phyloP scores from a whole-genome alignment of 2,329 filamentous ascomycete genomes.

The Arthrobotrys iridis region DNA sequence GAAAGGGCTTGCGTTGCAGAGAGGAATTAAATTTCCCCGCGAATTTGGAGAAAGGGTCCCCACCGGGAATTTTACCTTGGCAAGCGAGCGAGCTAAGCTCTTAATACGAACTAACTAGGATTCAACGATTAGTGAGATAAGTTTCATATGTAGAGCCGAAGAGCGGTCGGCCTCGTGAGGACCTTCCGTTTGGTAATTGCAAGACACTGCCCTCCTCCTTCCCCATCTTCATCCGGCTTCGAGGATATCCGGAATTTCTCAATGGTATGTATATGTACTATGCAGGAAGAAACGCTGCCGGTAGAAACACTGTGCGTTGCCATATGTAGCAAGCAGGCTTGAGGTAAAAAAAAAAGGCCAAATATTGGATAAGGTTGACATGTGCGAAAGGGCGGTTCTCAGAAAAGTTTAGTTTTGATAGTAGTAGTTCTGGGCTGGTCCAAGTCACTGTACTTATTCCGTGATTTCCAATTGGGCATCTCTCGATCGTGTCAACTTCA shows the following conservation, averaged over 20 bases:
- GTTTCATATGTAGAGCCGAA: not conserved
- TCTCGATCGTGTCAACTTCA: no score
- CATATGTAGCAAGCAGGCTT: not conserved
- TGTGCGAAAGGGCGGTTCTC: not conserved
- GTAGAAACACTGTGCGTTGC: conserved; percentile 4
- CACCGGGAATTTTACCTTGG: no score
- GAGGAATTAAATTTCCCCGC: not conserved
- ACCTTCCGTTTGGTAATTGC: not conserved
- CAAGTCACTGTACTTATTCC: not conserved
- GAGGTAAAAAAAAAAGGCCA: not conserved
- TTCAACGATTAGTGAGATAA: not conserved
- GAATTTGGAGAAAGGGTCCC: no score
- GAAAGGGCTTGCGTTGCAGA: not conserved
- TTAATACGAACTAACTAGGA: not conserved
- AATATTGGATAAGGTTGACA: conserved; percentile 3
- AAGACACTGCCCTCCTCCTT: no score
- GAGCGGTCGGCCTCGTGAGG: not conserved
- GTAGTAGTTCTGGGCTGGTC: not conserved
- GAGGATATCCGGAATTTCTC: not conserved
- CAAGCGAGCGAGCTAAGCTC: not conserved
- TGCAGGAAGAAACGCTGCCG: no score
- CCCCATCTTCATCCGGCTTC: conserved; percentile 7
- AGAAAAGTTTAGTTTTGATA: not conserved
- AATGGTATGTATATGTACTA: not conserved
- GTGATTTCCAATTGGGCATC: no score